Base-by-base conservation (phyloP, 352 stramenopile genomes). In the Pythium phragmitis region DNA sequence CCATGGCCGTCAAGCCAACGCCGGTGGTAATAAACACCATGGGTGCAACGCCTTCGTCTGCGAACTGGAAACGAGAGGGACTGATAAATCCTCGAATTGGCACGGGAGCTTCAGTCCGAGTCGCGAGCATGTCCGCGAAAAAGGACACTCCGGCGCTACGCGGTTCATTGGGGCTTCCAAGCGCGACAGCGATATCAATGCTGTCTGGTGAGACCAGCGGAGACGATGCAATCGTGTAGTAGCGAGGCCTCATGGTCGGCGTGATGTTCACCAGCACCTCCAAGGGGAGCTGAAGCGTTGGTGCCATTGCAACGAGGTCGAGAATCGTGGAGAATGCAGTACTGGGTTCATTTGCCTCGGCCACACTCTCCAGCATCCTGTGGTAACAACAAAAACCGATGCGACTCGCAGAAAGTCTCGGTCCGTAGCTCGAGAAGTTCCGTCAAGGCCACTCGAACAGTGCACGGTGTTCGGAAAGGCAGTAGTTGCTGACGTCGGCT, bases 171-270 rank as follows among this genome's bases (percentile, higher is more conserved):
- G 76, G 50, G 19, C 90, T 67, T 7, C 96, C 85, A 16, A 99
- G 66, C n/a, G 89, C 75, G 17, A 98, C 81, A 0, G 90, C 97
- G 45, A 98, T 66, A 48, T 98, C 87, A 34, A 98, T 77, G 2
- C 75, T 72, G 2, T 73, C 76, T 4, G 89, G 80, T 60, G 91
- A 71, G 28, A 88, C 67, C 43, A 67, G 60, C 14, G 79, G 74
- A n/a, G 88, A 98, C 1, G 88, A 98, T 1, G 91, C 85, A 60
- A 99, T 98, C 0, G 94, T 98, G 73, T 98, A 99, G 55, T 94
- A 88, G 1, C 96, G 80, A 8, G 96, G 91, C 62, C 97, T 87
- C 28, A 98, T 78, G 17, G 81, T 72, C 12, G 92, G 89, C 36
- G 86, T 82, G 26, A 98, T 65, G 57, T 93, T 81, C 47, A 84